Evolutionary conservation across 176 grass and related monocot species (phyloP), one percentile per base, ranked within the genome.

Genomic region (Carex myosuroides): DNA sequence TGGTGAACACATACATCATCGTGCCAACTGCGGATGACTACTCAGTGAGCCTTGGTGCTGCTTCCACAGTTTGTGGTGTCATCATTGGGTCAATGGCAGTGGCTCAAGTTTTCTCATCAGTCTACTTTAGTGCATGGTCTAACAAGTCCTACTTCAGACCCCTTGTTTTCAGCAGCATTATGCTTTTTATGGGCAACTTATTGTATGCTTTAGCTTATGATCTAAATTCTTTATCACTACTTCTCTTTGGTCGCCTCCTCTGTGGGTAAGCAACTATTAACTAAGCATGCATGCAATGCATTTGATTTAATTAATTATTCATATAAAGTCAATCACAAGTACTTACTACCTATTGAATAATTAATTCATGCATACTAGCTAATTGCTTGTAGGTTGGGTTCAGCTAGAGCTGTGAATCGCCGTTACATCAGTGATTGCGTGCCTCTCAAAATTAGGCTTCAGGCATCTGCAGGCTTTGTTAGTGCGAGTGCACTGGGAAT

Each of bases 1-100:
- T 98, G 95, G 83, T 94, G 17, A 98, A 98, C 79, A 98, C 92
- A 84, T 98, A 98, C 64, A 98, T 98, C 65, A 94, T 98, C 35
- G 95, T 98, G 44, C 95, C 95, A 22, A 98, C 92, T 2, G 95
- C 95, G 33, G 95, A 98, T 86, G 91, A 93, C 59, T 98, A 98
- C 84, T 88, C 95, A 54, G 86, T 98, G 46, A 94, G 91, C 81
- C 92, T 98, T 22, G 95, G 95, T 0, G 95, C 95, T 50, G 92
- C 95, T n/a, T 88, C 95, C 3, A 98, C 95, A 32, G 95, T 93
- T 42, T 98, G 95, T 12, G 95, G 95, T 86, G 91, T 98, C 13
- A 94, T 98, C 60, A 94, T 98, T 11, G 95, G 95, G 61, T 94
- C 95, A 0, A 98, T 98, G 95, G 95, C 95, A 37, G 89, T 98